Percentiles rank a stretch among this genome's conserved stretches.
Evolutionary conservation across 148 eudicot species (phyloP).

Genomic region (Spergularia marina): DNA sequence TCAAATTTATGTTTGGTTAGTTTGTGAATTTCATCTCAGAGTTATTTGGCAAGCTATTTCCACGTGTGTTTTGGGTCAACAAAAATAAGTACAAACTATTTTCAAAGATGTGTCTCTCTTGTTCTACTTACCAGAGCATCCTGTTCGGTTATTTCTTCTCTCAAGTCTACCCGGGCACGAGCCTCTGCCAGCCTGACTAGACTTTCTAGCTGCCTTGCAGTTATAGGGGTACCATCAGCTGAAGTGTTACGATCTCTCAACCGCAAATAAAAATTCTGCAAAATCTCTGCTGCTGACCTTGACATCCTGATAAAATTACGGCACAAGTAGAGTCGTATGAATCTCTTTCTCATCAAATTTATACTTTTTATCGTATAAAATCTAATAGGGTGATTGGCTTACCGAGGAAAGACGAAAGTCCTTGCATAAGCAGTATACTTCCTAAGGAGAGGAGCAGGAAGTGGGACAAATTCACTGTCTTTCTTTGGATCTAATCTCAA

Average conservation of each 20-base stretch:
- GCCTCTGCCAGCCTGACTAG: slow-evolving; percentile 95
- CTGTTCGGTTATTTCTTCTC: slow-evolving; percentile 81
- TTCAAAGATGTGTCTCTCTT: neutral
- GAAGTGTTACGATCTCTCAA: slow-evolving; percentile 87
- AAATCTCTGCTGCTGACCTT: slow-evolving; percentile 81
- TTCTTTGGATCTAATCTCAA: slow-evolving; percentile 73
- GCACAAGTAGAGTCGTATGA: neutral
- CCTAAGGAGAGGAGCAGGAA: slow-evolving; percentile 80
- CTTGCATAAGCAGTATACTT: slow-evolving; percentile 95
- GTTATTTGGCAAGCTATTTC: slow-evolving; percentile 1
- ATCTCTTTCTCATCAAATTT: neutral
- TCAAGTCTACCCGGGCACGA: slow-evolving; percentile 86
- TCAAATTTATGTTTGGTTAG: neutral
- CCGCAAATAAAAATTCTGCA: slow-evolving; percentile 79
- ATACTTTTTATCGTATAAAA: neutral
- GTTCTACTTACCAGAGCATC: slow-evolving; percentile 77
- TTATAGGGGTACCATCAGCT: slow-evolving; percentile 97
- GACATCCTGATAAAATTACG: slow-evolving; percentile 61
- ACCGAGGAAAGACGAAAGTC: slow-evolving; percentile 78
- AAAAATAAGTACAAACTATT: neutral
- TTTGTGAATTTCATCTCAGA: neutral
- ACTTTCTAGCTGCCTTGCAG: slow-evolving; percentile 97
- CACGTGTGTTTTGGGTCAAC: neutral
- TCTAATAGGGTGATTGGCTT: slow-evolving; percentile 2
- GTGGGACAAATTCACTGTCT: slow-evolving; percentile 75